These are phyloP conservation scores for Strobilomyces dryophilus DNA, from an alignment of 768 basidiomycete species.

Conservation along the genomic window DNA sequence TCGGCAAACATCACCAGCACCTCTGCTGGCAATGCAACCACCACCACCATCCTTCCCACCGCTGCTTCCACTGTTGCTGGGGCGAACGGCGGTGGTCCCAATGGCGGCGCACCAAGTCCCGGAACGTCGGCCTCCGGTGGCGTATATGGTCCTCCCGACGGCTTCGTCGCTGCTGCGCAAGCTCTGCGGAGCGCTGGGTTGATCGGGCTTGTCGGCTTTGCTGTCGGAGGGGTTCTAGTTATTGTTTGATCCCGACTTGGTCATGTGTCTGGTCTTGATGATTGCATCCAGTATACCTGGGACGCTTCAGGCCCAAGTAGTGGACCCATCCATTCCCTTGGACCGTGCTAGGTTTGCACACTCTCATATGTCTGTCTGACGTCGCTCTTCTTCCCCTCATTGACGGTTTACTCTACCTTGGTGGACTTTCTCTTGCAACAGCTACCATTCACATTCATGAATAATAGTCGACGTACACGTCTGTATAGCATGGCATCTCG, in stretches of 20 bases:
- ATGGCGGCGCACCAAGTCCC: slow-evolving; percentile 51
- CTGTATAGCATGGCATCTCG: slow-evolving; percentile 19
- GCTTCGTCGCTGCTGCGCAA: slow-evolving; percentile 56
- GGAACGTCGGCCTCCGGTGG: slow-evolving; percentile 44
- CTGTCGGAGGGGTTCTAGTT: slow-evolving; percentile 47
- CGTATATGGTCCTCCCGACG: slow-evolving; percentile 63
- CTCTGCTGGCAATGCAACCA: slow-evolving; percentile 28
- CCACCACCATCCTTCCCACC: slow-evolving; percentile 39
- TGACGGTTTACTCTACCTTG: slow-evolving; percentile 22
- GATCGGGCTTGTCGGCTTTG: slow-evolving; percentile 41
- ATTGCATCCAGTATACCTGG: slow-evolving; percentile 15
- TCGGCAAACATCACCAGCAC: slow-evolving; percentile 16
- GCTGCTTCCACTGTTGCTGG: slow-evolving; percentile 53
- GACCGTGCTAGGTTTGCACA: slow-evolving; percentile 19
- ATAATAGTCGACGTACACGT: slow-evolving; percentile 20
- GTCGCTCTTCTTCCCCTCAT: slow-evolving; percentile 23
- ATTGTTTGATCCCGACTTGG: slow-evolving; percentile 33
- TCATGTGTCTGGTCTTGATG: slow-evolving; percentile 1
- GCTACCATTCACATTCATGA: slow-evolving; percentile 12
- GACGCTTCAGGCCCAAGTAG: neutral
- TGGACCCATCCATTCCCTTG: slow-evolving; percentile 15
- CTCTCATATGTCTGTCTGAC: slow-evolving; percentile 17
- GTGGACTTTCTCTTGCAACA: slow-evolving; percentile 17
- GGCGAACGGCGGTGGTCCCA: slow-evolving; percentile 41
- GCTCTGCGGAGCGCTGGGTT: slow-evolving; percentile 44